These are phyloP conservation scores for Chlorokybus atmophyticus DNA, from an alignment of 139 green algal species.

Conservation along the genomic window DNA sequence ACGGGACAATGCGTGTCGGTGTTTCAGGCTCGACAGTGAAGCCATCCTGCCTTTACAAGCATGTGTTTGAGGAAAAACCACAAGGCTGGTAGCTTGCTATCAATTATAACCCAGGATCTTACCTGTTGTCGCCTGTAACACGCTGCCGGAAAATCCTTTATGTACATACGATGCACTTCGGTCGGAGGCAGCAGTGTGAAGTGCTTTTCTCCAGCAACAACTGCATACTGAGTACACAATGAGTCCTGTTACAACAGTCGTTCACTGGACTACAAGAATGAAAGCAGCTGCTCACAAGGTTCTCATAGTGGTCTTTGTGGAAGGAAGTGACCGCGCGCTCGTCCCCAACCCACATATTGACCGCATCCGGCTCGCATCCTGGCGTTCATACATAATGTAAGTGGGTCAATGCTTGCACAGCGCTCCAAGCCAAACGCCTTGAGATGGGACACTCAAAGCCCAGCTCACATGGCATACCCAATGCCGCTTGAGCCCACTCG, in stretches of 20 bases:
- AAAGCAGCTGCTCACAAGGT: conserved; percentile 22
- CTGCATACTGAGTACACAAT: conserved; percentile 6
- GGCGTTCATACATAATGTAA: neutral
- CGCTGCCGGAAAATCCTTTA: too few species aligned
- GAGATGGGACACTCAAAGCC: too few species aligned
- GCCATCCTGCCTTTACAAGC: too few species aligned
- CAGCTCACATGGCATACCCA: too few species aligned
- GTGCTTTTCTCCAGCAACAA: conserved; percentile 12
- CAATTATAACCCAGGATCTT: too few species aligned
- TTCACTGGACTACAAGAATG: neutral
- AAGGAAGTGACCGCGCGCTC: conserved; percentile 57
- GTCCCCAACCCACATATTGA: conserved; percentile 71
- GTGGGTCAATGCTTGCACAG: neutral
- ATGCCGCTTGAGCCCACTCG: conserved; percentile 5
- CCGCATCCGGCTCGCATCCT: conserved; percentile 34
- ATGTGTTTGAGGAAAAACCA: too few species aligned
- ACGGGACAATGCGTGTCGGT: too few species aligned
- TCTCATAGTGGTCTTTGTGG: conserved; percentile 83
- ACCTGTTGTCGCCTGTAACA: too few species aligned
- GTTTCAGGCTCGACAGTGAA: too few species aligned
- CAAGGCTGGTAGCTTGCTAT: too few species aligned
- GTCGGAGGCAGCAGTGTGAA: conserved; percentile 17
- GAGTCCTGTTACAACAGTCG: neutral
- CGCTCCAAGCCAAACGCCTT: too few species aligned
- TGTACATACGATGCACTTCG: conserved; percentile 12